phyloP scores from a whole-genome alignment of 306 rosid genomes.

The Castanopsis chinensis region DNA sequence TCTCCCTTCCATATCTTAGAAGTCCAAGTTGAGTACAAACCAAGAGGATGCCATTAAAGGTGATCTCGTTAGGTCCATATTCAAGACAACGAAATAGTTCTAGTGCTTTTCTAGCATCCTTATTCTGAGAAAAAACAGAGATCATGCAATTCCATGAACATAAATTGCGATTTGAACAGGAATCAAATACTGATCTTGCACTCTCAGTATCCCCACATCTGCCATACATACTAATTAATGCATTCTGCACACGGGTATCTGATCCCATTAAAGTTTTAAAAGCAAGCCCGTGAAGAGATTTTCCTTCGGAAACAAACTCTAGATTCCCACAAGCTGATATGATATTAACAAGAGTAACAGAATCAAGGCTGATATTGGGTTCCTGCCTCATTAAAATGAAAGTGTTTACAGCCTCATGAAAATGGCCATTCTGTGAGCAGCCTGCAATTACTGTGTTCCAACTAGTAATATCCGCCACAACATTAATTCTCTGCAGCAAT shows the following conservation, averaged over 20 bases:
- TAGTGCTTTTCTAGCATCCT: conserved; percentile 44
- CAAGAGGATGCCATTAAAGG: conserved; percentile 47
- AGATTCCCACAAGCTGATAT: conserved; percentile 55
- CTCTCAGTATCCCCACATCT: conserved; percentile 51
- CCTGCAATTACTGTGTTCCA: conserved; percentile 63
- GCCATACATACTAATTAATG: conserved; percentile 55
- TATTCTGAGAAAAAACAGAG: conserved; percentile 50
- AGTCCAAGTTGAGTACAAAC: conserved; percentile 53
- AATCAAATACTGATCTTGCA: conserved; percentile 42
- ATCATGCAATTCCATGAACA: conserved; percentile 68
- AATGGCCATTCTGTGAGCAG: conserved; percentile 30
- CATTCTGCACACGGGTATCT: conserved; percentile 46
- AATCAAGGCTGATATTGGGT: conserved; percentile 37
- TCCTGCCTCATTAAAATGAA: conserved; percentile 38
- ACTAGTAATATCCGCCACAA: conserved; percentile 31
- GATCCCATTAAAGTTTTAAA: conserved; percentile 42
- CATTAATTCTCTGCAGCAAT: conserved; percentile 37
- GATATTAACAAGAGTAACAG: conserved; percentile 47
- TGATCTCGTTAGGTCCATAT: conserved; percentile 47
- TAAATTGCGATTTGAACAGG: conserved; percentile 33
- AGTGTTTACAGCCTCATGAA: conserved; percentile 37
- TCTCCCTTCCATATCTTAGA: conserved; percentile 45
- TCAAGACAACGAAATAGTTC: conserved; percentile 37
- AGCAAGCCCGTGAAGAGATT: conserved; percentile 42
- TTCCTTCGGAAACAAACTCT: conserved; percentile 39